Conservation (phyloP, 2,329 filamentous ascomycete genomes). For the Hypoxylon sp. region DNA sequence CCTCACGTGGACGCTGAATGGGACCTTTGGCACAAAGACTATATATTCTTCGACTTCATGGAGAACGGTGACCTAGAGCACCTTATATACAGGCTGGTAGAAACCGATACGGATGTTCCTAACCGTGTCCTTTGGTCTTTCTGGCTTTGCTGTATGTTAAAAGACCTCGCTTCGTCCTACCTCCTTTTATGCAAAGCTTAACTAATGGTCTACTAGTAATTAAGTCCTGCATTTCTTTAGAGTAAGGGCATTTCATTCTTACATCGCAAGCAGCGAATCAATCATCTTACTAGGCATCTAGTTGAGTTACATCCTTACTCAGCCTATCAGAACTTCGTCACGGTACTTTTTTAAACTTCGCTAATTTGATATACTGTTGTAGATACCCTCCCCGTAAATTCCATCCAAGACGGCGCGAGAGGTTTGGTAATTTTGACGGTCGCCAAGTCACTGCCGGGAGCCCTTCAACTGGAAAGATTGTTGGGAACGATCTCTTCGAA, state of each 20-base stretch:
- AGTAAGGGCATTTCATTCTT: conserved; percentile 36
- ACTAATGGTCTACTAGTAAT: conserved; percentile 42
- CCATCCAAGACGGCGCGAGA: conserved; percentile 38
- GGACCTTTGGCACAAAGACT: conserved; percentile 25
- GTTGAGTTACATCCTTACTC: neutral
- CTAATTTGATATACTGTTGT: conserved; percentile 17
- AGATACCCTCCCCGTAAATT: conserved; percentile 48
- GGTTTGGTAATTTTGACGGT: neutral
- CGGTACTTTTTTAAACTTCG: neutral
- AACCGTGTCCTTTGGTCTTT: conserved; percentile 47
- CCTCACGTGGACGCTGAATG: neutral
- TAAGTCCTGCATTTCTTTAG: conserved; percentile 43
- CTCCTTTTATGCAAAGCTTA: neutral
- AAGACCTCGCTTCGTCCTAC: neutral
- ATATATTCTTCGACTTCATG: conserved; percentile 35
- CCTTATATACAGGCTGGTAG: conserved; percentile 19
- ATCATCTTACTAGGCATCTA: neutral
- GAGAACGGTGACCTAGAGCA: conserved; percentile 38
- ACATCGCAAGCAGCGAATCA: neutral
- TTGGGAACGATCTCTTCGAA: conserved; percentile 43
- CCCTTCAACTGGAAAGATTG: conserved; percentile 20
- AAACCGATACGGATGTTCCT: neutral
- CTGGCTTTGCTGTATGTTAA: conserved; percentile 48
- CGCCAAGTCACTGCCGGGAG: neutral
- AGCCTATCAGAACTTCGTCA: neutral